Base-by-base conservation (phyloP, 2,329 filamentous ascomycete genomes). In the Cladobotryum protrusum region DNA sequence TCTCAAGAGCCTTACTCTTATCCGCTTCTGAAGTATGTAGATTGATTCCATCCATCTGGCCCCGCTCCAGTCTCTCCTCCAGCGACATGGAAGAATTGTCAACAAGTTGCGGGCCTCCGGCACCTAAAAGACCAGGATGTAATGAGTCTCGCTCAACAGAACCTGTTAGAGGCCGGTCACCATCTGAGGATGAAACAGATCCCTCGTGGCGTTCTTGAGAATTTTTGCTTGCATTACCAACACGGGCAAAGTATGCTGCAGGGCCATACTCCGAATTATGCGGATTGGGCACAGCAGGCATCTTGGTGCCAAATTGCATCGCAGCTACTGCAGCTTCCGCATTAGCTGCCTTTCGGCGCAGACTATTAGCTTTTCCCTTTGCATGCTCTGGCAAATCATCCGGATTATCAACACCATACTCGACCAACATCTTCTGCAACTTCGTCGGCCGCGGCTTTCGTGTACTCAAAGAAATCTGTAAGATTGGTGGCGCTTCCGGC, bases 371-470 rank as follows among this genome's bases (percentile, higher is more conserved):
- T 64, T 95, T 95, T 4, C 87, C 82, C 56, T 88, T 85, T 54
- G 91, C 79, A 57, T 87, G 83, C 54, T 90, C 84, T 0, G 93
- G 93, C 4, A 99, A 76, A 57, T 96, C 88, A 48, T 97, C 92
- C 0, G 89, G 89, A 57, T 95, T 89, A 3, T 91, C 85, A 12
- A 97, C 89, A 2, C 90, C 91, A 54, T 93, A 82, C 60, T 93
- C 86, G 2, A 83, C 83, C 75, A 99, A 86, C 61, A 97, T 81
- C 72, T 96, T 97, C 67, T 97, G 92, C 57, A 96, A 81, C 70
- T 99, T 99, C 0, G 93, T 99, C 8, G 93, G 93, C 8, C 93
- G 84, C 37, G 93, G 93, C 68, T 99, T 99, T 52, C 93, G 82
- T 4, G 93, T 99, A 45, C 91, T 96, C 55, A 91, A 80, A 1